phyloP scores from a whole-genome alignment of 768 basidiomycete species.

The Xerocomellus amylosporus region DNA sequence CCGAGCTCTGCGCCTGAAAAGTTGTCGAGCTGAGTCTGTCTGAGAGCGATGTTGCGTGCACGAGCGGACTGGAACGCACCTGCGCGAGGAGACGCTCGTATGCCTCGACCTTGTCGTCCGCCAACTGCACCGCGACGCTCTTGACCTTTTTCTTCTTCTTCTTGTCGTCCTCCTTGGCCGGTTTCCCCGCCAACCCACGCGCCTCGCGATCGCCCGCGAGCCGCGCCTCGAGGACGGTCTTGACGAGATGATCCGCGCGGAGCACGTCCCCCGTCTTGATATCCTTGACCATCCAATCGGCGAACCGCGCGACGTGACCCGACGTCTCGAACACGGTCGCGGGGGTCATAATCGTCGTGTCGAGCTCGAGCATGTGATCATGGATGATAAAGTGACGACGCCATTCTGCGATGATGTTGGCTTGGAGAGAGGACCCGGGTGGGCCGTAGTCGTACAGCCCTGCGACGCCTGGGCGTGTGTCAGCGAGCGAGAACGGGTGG shows the following conservation, averaged over 20 bases:
- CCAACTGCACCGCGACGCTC: slow-evolving; percentile 62
- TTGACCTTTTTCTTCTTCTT: slow-evolving; percentile 65
- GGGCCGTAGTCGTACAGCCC: slow-evolving; percentile 98
- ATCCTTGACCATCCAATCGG: slow-evolving; percentile 99
- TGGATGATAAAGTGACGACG: slow-evolving; percentile 97
- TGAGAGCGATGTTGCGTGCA: neutral
- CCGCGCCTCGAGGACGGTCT: slow-evolving; percentile 85
- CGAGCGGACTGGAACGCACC: slow-evolving; percentile 44
- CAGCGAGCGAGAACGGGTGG: too few species aligned
- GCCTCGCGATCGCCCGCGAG: slow-evolving; percentile 91
- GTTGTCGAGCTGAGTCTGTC: slow-evolving; percentile 57
- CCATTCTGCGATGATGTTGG: slow-evolving; percentile 97
- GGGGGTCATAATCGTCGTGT: slow-evolving; percentile 97
- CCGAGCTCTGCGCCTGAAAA: slow-evolving; percentile 88
- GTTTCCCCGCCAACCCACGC: slow-evolving; percentile 64
- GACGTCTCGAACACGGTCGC: slow-evolving; percentile 93
- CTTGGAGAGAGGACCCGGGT: slow-evolving; percentile 91
- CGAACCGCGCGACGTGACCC: slow-evolving; percentile 96
- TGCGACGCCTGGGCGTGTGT: slow-evolving; percentile 65
- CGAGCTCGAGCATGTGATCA: slow-evolving; percentile 97
- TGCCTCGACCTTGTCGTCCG: slow-evolving; percentile 68
- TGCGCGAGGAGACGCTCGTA: slow-evolving; percentile 87
- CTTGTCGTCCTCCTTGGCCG: slow-evolving; percentile 52
- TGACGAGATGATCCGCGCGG: slow-evolving; percentile 94
- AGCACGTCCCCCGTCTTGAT: slow-evolving; percentile 92